Evolutionary conservation across 345 rosid genomes (phyloP), one percentile per base, ranked within the genome.

Genomic region (Pelargonium nanum): DNA sequence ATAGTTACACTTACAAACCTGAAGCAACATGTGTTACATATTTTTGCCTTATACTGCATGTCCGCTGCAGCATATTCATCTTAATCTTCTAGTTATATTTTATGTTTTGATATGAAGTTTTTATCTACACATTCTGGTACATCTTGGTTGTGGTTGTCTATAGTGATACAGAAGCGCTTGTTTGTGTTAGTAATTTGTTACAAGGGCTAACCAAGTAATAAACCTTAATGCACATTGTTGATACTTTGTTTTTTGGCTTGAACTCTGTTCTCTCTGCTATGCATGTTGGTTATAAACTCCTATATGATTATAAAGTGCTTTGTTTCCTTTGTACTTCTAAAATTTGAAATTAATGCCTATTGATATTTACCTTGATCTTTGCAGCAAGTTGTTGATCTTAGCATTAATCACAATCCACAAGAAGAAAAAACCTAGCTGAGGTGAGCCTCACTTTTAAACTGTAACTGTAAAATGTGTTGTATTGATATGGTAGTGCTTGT

Each of bases 381-480:
- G 61, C 78, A 92, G 96, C 75, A 69, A 75, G 69, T 75, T 72
- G 88, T 89, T 45, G 84, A 82, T 40, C 86, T 68, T 56, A 86
- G 82, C 65, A 50, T 92, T 68, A 65, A 81, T 66, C 77, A 82
- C 53, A 76, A 89, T 78, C 93, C 87, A 58, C 83, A 83, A 56
- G 91, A 84, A 75, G 91, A 91, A 73, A 83, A 74, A 77, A 92
- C 95, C 78, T 78, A 91, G 81, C 78, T 22, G 88, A 75, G 91
- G 96, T 83, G 68, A 77, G 64, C 53, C 10, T 3, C 19, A 32
- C 21, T 26, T 60, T 56, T 55, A 15, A 40, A 57, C 22, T 34
- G 4, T 34, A 40, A 40, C 48, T 40, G 9, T 40, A 40, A 6
- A 40, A 40, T 40, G 48, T 40, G 10, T 40, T 40, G 2, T 10